Evolutionary conservation across 306 rosid genomes (phyloP).

Genomic region (Lathyrus tuberosus): DNA sequence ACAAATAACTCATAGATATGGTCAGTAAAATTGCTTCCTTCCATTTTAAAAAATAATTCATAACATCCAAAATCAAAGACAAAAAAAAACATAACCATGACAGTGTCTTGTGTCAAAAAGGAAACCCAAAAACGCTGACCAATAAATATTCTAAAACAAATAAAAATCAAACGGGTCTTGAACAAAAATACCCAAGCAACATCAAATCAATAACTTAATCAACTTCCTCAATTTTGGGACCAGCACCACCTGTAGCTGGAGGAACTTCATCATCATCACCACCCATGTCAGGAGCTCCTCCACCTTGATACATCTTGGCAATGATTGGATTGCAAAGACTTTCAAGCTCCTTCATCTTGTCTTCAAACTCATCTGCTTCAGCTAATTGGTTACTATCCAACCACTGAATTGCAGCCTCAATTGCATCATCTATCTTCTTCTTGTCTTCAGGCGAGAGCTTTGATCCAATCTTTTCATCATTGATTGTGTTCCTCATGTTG

Average conservation of each 20-base stretch:
- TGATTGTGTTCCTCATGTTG: too few species aligned
- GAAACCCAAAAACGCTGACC: not conserved
- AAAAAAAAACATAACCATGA: not conserved
- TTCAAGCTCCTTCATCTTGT: not conserved
- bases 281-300: too few species aligned
- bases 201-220: constrained; percentile 42
- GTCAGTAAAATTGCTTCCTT: not conserved
- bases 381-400: too few species aligned
- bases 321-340: constrained; percentile 67
- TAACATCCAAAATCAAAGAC: not conserved
- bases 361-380: too few species aligned
- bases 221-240: constrained; percentile 81
- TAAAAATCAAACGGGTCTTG: too few species aligned
- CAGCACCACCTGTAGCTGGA: constrained; percentile 58
- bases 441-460: constrained; percentile 58
- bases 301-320: constrained; percentile 31
- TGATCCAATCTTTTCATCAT: constrained; percentile 57
- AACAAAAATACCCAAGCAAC: too few species aligned
- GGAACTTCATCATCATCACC: too few species aligned
- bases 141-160: not conserved
- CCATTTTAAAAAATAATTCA: not conserved
- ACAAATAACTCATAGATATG: too few species aligned
- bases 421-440: constrained; percentile 67
- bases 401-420: constrained; percentile 49
- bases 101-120: not conserved